Conservation (phyloP, 1,284 basidiomycete species). For the Volvariella surrecta region DNA sequence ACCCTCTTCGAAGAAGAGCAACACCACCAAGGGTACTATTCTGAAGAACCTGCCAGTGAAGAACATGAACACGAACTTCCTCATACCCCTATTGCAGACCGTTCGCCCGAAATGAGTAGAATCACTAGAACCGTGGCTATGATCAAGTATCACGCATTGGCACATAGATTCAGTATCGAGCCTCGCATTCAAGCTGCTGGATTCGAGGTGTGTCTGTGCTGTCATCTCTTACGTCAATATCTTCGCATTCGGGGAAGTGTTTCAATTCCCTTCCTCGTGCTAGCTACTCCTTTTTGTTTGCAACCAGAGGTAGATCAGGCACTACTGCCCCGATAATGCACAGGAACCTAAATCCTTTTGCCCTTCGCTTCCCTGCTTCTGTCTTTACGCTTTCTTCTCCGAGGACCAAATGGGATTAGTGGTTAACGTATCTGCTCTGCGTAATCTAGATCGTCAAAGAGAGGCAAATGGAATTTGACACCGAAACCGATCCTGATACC, state of each 20-base stretch:
- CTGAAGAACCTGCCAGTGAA: not conserved
- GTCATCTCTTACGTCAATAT: constrained; percentile 1
- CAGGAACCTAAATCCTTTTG: too few species aligned
- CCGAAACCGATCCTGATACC: constrained; percentile 68
- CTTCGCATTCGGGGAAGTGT: not conserved
- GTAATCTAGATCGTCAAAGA: constrained; percentile 67
- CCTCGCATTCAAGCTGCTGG: constrained; percentile 63
- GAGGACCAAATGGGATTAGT: too few species aligned
- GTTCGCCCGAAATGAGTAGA: constrained; percentile 7
- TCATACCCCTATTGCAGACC: constrained; percentile 4
- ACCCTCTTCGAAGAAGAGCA: too few species aligned
- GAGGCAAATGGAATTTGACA: constrained; percentile 76
- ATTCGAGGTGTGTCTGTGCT: constrained; percentile 50
- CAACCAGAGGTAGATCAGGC: too few species aligned
- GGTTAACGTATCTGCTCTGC: constrained; percentile 2
- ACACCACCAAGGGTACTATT: too few species aligned
- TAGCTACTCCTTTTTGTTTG: too few species aligned
- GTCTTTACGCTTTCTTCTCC: too few species aligned
- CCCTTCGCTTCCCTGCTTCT: too few species aligned
- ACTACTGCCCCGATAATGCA: too few species aligned
- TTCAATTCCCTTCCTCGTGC: too few species aligned
- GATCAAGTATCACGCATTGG: constrained; percentile 67
- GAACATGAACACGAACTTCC: not conserved
- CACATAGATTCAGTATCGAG: constrained; percentile 68
- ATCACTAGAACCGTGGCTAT: constrained; percentile 69